Base-by-base conservation (phyloP, 2,329 filamentous ascomycete genomes). In the Macroventuria anomochaeta region DNA sequence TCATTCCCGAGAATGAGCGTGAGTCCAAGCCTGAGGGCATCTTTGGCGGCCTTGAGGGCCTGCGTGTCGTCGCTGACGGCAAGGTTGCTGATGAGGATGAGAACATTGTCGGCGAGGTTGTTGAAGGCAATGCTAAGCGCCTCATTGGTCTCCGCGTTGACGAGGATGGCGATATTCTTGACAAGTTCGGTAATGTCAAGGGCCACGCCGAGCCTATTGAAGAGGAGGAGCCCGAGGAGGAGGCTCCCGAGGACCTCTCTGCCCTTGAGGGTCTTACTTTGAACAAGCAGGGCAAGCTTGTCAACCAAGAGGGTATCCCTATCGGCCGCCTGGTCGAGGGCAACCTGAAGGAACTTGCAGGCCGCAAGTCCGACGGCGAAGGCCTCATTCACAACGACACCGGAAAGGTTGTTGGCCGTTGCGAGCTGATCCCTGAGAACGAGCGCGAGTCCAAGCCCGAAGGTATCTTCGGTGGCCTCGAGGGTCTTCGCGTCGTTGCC, bases 311-410 rank as follows among this genome's bases (percentile, higher is more conserved):
- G 47, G 78, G 78, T 32, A 76, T 80, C 5, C 79, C 79, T 17
- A 70, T 84, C 57, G 88, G 86, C 31, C 83, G 85, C 31, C 80
- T 91, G 2, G 73, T 90, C 15, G 86, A 90, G 69, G 88, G 88
- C 12, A 84, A 88, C 57, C 69, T 83, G 31, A 83, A 84, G 71
- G 80, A 83, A 47, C 81, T 91, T 31, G 75, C 86, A 10, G 88
- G 88, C 26, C 85, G 84, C 66, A 88, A 88, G 83, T 85, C 86
- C 64, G 86, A 91, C 71, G 88, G 86, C 72, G 77, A 89, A 18
- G 88, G 88, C 33, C 84, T 88, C 65, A 83, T 91, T 59, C 84
- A 87, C 76, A 89, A 88, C 68, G 88, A 91, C 70, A 83, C 81
- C 13, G 88, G 88, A 34, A 85, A 89, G 55, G 78, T 89, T 38